Evolutionary conservation across 108 stramenopile species (phyloP).

Genomic region (Chaetoceros muelleri): DNA sequence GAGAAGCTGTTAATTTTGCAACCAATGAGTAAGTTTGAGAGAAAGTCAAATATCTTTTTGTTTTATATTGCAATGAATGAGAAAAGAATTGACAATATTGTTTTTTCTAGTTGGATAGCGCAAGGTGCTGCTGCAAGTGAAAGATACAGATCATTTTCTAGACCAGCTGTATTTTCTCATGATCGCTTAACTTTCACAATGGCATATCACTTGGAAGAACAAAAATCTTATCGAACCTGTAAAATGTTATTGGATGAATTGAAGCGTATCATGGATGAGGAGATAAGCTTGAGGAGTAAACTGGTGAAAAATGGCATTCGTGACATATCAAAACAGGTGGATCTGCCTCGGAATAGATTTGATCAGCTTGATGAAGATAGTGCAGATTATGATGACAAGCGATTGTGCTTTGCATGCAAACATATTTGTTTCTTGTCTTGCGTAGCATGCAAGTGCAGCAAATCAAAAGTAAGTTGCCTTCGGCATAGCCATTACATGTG

Average conservation of each 20-base stretch:
- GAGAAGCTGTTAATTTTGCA: constrained; percentile 93
- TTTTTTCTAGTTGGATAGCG: constrained; percentile 60
- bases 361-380: constrained; percentile 76
- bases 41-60: too few species aligned
- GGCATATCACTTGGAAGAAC: constrained; percentile 67
- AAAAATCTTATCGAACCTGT: constrained; percentile 46
- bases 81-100: neutral
- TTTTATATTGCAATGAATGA: too few species aligned
- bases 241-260: constrained; percentile 47
- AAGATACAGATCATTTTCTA: constrained; percentile 75
- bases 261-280: constrained; percentile 61
- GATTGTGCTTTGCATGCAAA: constrained; percentile 81
- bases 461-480: constrained; percentile 75
- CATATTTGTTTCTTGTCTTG: constrained; percentile 91
- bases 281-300: constrained; percentile 38
- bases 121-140: constrained; percentile 88
- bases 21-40: constrained; percentile 38
- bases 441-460: constrained; percentile 89
- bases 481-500: constrained; percentile 86
- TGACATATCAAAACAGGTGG: constrained; percentile 58
- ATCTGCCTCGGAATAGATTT: constrained; percentile 58
- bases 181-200: constrained; percentile 87
- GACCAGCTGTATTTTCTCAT: constrained; percentile 85
- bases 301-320: constrained; percentile 59
- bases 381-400: constrained; percentile 87